Evolutionary conservation across 306 rosid genomes (phyloP).

Genomic region (Vigna reflexopilosa): DNA sequence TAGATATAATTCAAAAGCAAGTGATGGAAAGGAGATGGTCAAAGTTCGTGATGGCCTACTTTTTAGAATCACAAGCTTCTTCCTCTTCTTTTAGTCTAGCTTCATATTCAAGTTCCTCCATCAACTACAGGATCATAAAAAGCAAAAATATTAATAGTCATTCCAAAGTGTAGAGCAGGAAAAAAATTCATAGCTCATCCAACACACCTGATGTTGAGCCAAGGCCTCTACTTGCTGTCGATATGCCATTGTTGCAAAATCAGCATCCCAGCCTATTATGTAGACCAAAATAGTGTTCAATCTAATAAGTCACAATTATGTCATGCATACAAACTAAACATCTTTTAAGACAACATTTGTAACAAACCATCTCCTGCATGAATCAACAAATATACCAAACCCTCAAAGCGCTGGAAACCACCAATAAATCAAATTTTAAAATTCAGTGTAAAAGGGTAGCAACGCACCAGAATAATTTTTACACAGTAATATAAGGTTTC

Average conservation of each 20-base stretch:
- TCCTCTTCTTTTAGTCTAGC: constrained; percentile 83
- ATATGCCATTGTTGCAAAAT: constrained; percentile 96
- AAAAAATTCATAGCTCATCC: constrained; percentile 36
- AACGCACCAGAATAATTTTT: background rate
- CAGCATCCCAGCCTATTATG: constrained; percentile 94
- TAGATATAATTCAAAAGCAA: background rate
- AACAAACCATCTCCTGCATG: constrained; percentile 31
- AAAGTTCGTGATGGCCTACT: constrained; percentile 60
- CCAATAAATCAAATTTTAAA: constrained; percentile 10
- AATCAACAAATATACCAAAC: constrained; percentile 24
- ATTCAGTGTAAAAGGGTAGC: constrained; percentile 8
- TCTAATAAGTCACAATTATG: constrained; percentile 41
- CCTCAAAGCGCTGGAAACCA: constrained; percentile 12
- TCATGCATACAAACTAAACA: constrained; percentile 32
- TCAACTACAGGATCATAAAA: constrained; percentile 61
- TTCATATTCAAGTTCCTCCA: constrained; percentile 92
- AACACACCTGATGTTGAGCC: constrained; percentile 88
- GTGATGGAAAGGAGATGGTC: background rate
- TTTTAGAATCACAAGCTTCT: constrained; percentile 61
- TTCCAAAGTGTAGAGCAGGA: constrained; percentile 10
- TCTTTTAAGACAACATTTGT: constrained; percentile 21
- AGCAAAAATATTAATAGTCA: constrained; percentile 32
- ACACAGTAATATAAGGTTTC: constrained; percentile 10
- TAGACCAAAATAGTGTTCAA: constrained; percentile 40
- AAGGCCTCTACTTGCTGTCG: constrained; percentile 96